Conservation (phyloP, 139 green algal species). For the Pleodorina starrii region DNA sequence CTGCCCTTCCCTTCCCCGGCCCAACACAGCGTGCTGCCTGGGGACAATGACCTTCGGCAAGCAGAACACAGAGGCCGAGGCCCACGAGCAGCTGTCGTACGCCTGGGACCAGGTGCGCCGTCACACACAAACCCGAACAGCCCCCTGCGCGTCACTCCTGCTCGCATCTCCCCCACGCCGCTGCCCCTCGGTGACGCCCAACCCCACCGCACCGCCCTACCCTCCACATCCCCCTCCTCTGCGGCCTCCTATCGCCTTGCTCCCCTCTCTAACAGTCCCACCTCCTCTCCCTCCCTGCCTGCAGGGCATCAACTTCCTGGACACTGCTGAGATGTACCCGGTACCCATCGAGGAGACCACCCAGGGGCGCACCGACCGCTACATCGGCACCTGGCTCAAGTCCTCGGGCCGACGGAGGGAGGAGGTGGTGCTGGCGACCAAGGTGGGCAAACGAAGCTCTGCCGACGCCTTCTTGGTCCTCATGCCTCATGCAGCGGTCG, state of each 20-base stretch:
- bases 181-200: too few species aligned
- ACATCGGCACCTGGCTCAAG: slow-evolving; percentile 91
- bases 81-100: slow-evolving; percentile 73
- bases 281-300: neutral
- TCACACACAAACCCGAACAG: too few species aligned
- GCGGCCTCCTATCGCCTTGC: too few species aligned
- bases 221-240: too few species aligned
- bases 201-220: too few species aligned
- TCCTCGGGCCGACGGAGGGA: slow-evolving; percentile 64
- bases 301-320: slow-evolving; percentile 91
- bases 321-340: slow-evolving; percentile 92
- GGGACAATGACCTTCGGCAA: slow-evolving; percentile 95
- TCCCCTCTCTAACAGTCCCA: neutral
- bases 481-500: too few species aligned
- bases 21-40: slow-evolving; percentile 55
- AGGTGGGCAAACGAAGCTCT: too few species aligned
- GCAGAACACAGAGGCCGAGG: slow-evolving; percentile 71
- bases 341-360: slow-evolving; percentile 71
- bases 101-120: slow-evolving; percentile 46
- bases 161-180: neutral
- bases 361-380: slow-evolving; percentile 85
- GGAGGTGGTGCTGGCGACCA: slow-evolving; percentile 87
- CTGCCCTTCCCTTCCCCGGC: neutral
- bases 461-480: too few species aligned
- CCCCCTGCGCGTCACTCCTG: neutral